Conservation (phyloP, 208 protist species). For the Trichomonas tenax region DNA sequence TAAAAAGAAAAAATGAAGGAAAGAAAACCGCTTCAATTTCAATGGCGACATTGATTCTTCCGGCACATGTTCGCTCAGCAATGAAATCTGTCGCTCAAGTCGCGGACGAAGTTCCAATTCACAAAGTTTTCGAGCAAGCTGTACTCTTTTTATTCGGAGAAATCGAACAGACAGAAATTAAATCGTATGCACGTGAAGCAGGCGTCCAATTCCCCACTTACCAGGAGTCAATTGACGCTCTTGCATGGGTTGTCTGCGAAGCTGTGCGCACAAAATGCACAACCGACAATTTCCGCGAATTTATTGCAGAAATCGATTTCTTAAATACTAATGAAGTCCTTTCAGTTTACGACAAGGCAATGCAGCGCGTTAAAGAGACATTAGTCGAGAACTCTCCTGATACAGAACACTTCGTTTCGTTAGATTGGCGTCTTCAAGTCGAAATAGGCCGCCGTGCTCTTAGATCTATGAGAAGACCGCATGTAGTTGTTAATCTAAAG, state of each 20-base stretch:
- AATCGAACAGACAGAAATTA: not conserved
- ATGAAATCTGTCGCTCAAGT: not conserved
- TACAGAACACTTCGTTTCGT: not conserved
- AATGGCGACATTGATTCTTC: not conserved
- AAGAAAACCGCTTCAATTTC: not conserved
- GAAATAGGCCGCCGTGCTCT: not conserved
- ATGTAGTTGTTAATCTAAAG: not conserved
- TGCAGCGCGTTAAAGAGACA: not conserved
- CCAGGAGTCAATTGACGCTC: not conserved
- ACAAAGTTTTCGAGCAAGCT: not conserved
- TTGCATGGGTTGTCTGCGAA: not conserved
- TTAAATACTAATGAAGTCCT: not conserved
- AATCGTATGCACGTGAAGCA: not conserved
- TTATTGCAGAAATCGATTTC: constrained; percentile 14
- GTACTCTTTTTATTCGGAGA: not conserved
- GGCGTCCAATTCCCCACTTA: not conserved
- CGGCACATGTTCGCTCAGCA: not conserved
- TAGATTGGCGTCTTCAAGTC: constrained; percentile 6
- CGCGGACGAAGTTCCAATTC: not conserved
- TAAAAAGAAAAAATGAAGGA: not conserved
- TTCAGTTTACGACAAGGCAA: not conserved
- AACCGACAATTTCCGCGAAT: not conserved
- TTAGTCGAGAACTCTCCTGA: not conserved
- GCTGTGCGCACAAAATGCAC: not conserved
- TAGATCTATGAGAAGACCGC: not conserved